A percentile compares a stretch with the other conserved stretches of the same genome.
These are phyloP conservation scores for Fistulifera solaris DNA, from an alignment of 108 stramenopile species.

Conservation along the genomic window DNA sequence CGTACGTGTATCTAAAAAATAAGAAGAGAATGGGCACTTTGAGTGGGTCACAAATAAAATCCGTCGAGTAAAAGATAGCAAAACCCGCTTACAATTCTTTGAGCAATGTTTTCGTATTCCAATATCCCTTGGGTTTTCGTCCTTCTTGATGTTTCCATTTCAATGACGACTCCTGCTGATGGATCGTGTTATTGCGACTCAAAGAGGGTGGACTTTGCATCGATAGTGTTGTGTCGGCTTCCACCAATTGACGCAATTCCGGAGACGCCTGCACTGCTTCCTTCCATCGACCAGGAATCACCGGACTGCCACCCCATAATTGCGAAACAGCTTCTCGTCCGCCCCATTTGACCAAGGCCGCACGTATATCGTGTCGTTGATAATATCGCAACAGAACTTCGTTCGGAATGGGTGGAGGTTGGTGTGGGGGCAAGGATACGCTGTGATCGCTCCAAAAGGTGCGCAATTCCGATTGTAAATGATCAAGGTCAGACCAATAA, in stretches of 20 bases:
- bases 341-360: constrained; percentile 39
- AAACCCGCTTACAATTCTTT: constrained; percentile 33
- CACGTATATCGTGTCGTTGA: constrained; percentile 51
- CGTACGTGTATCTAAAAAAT: constrained; percentile 30
- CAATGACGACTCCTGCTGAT: background rate
- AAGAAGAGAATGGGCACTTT: constrained; percentile 2
- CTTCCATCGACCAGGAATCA: constrained; percentile 60
- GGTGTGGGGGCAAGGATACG: background rate
- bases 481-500: constrained; percentile 41
- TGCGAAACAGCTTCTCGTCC: constrained; percentile 24
- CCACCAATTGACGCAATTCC: constrained; percentile 23
- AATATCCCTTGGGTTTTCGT: constrained; percentile 37
- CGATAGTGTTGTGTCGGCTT: constrained; percentile 6
- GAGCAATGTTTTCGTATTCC: constrained; percentile 26
- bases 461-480: constrained; percentile 36
- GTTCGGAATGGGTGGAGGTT: constrained; percentile 34
- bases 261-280: constrained; percentile 28
- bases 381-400: constrained; percentile 49
- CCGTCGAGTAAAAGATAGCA: background rate
- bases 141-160: constrained; percentile 14
- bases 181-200: background rate
- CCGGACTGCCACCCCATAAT: constrained; percentile 19
- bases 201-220: constrained; percentile 8
- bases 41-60: background rate
- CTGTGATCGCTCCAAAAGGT: constrained; percentile 28